phyloP scores from a whole-genome alignment of 371 early-diverging fungal species.

The Synchytrium microbalum region DNA sequence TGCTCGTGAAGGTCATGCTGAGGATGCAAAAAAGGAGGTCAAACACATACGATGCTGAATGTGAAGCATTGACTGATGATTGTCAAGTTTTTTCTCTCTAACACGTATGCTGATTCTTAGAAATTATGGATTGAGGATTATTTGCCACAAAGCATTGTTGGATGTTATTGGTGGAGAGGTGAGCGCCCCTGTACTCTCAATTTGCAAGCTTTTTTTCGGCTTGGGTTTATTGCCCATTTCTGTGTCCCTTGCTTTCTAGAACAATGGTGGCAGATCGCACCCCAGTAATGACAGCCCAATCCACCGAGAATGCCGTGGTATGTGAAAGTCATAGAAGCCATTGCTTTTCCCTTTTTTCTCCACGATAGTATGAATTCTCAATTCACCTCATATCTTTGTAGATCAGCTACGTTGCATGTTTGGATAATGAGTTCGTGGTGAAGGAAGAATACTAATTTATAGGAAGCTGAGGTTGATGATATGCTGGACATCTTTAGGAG shows the following conservation, averaged over 20 bases:
- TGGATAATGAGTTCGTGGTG: slow-evolving; percentile 74
- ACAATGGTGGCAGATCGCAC: slow-evolving; percentile 41
- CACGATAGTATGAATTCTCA: neutral
- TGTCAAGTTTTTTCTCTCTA: too few relatives aligned
- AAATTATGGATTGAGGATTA: slow-evolving; percentile 37
- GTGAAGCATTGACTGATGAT: too few relatives aligned
- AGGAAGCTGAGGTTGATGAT: slow-evolving; percentile 68
- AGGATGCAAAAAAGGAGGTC: neutral
- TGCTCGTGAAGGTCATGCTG: neutral
- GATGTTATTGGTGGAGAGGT: slow-evolving; percentile 45
- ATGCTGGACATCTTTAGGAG: slow-evolving; percentile 64
- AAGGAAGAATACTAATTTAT: slow-evolving; percentile 35
- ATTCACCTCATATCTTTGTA: slow-evolving; percentile 7
- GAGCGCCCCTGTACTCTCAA: slow-evolving; percentile 3
- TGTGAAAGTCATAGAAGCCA: slow-evolving; percentile 92
- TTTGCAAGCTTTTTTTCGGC: too few relatives aligned
- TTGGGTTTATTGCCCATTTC: too few relatives aligned
- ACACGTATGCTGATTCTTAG: too few relatives aligned
- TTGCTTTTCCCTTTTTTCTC: slow-evolving; percentile 51
- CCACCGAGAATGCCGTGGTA: slow-evolving; percentile 90
- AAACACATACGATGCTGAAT: too few relatives aligned
- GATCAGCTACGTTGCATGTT: slow-evolving; percentile 86
- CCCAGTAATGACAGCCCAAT: slow-evolving; percentile 70
- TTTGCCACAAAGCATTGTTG: slow-evolving; percentile 59
- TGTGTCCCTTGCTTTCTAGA: too few relatives aligned